Percentiles rank a stretch among this genome's conserved stretches.
These are phyloP conservation scores for Stachybotrys elegans DNA, from an alignment of 2,329 filamentous ascomycete genomes.

Conservation along the genomic window DNA sequence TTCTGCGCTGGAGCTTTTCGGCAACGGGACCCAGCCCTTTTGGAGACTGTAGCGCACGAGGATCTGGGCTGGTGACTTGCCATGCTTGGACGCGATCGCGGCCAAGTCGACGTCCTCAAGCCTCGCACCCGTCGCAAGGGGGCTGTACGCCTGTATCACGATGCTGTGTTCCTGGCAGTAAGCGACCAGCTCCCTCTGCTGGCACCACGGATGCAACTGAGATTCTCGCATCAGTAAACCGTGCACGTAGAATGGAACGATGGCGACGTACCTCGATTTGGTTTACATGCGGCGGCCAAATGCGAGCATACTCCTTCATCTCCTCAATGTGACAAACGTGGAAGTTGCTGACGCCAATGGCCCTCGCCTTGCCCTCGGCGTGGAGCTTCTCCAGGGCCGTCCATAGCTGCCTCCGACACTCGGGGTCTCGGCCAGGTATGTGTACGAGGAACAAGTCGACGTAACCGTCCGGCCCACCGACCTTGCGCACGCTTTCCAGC, in stretches of 20 bases:
- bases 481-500: conserved; percentile 57
- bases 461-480: conserved; percentile 54
- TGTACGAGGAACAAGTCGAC: conserved; percentile 71
- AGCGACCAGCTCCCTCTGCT: conserved; percentile 36
- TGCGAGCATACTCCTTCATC: conserved; percentile 58
- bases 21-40: conserved; percentile 63
- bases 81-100: conserved; percentile 52
- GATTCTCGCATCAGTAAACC: background rate
- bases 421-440: conserved; percentile 49
- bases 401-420: conserved; percentile 59
- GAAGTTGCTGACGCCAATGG: conserved; percentile 71
- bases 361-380: conserved; percentile 53
- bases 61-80: conserved; percentile 58
- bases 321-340: conserved; percentile 64
- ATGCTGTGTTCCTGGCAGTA: conserved; percentile 77
- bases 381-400: conserved; percentile 58
- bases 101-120: conserved; percentile 51
- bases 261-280: conserved; percentile 59
- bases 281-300: conserved; percentile 68
- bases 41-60: conserved; percentile 66
- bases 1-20: conserved; percentile 57
- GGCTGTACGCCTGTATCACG: conserved; percentile 35
- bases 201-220: conserved; percentile 68
- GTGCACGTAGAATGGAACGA: background rate
- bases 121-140: conserved; percentile 26